phyloP scores from a whole-genome alignment of 2,329 filamentous ascomycete genomes.

The Neoascochyta sp. region DNA sequence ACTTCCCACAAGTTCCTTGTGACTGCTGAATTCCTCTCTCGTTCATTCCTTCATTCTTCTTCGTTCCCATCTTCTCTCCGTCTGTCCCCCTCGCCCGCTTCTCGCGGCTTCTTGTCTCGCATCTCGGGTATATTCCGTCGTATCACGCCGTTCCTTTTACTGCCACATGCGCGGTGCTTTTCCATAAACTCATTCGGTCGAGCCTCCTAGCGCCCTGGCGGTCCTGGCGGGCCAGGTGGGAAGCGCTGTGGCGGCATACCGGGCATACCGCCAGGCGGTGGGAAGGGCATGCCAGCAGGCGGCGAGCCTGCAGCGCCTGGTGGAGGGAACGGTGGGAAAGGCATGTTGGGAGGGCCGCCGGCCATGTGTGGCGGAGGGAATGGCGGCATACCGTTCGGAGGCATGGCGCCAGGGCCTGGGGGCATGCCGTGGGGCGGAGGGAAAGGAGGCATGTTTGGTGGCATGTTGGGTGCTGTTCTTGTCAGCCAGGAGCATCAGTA shows the following conservation, averaged over 20 bases:
- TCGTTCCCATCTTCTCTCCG: not conserved
- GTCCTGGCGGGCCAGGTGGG: constrained; percentile 26
- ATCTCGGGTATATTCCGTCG: no score
- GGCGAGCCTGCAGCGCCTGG: constrained; percentile 28
- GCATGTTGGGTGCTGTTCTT: constrained; percentile 24
- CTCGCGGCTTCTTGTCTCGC: no score
- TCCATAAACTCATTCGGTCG: no score
- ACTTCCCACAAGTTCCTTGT: no score
- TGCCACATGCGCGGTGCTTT: no score
- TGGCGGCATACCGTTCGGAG: constrained; percentile 36
- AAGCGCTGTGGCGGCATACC: constrained; percentile 24
- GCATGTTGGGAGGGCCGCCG: constrained; percentile 24
- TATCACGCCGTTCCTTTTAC: no score
- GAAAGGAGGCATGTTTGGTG: constrained; percentile 31
- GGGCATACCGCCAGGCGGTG: constrained; percentile 38
- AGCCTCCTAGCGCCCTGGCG: constrained; percentile 8
- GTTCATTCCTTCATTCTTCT: not conserved
- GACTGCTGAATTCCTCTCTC: no score
- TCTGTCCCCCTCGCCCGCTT: not conserved
- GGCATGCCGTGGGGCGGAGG: constrained; percentile 37
- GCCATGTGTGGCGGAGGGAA: constrained; percentile 39
- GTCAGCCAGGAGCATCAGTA: constrained; percentile 2
- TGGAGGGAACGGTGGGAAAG: constrained; percentile 30
- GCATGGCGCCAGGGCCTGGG: constrained; percentile 25
- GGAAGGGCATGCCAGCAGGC: constrained; percentile 35